Evolutionary conservation across 202 grass and related monocot genomes (phyloP).

Genomic region (Miscanthus sacchariflorus): DNA sequence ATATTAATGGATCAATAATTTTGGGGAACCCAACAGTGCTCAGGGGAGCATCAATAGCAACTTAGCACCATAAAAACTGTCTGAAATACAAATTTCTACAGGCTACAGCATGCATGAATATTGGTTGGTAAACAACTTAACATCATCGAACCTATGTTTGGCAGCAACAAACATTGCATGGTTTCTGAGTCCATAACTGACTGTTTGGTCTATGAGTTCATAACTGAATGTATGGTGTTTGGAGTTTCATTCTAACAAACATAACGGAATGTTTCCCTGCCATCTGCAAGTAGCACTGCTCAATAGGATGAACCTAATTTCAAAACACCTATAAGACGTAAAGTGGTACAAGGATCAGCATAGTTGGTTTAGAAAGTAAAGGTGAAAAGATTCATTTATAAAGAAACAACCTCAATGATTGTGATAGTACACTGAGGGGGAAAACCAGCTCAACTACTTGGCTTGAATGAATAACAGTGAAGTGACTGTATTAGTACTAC

Average conservation of each 20-base stretch:
- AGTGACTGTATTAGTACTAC: neutral
- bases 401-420: constrained; percentile 15
- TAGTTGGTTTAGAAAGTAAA: constrained; percentile 37
- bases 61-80: constrained; percentile 2
- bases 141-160: neutral
- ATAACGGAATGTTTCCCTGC: constrained; percentile 8
- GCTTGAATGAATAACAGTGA: neutral
- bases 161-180: neutral
- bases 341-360: neutral
- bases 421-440: neutral
- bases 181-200: neutral
- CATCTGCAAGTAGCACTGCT: neutral
- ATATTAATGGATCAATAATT: neutral
- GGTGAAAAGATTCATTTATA: neutral
- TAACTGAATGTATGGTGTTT: neutral
- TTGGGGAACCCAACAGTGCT: neutral
- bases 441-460: constrained; percentile 5
- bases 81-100: constrained; percentile 10
- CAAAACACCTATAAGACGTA: neutral
- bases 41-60: constrained; percentile 1
- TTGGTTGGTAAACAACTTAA: neutral
- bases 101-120: neutral
- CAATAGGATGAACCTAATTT: neutral
- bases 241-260: constrained; percentile 11
- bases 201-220: neutral